Evolutionary conservation across 768 basidiomycete species (phyloP).

Genomic region (Lactarius tabidus): DNA sequence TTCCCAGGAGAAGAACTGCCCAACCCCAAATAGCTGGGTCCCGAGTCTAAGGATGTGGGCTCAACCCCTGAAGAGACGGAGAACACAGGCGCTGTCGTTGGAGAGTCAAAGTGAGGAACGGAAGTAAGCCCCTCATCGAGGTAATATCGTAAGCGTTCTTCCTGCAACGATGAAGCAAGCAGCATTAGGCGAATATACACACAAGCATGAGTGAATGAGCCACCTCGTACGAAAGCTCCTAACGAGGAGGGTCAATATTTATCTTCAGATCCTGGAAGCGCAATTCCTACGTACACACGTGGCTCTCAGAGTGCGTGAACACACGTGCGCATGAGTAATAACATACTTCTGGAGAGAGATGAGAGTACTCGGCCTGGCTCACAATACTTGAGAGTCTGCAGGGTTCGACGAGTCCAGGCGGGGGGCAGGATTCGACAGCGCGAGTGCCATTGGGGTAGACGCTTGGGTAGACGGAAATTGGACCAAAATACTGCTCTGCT

Average conservation of each 20-base stretch:
- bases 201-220: not conserved
- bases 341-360: constrained; percentile 9
- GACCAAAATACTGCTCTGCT: no score
- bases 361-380: not conserved
- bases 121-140: not conserved
- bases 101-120: not conserved
- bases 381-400: not conserved
- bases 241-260: not conserved
- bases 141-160: constrained; percentile 6
- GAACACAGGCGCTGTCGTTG: not conserved
- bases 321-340: not conserved
- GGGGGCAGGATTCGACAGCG: no score
- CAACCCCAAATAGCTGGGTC: no score
- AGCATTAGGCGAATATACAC: no score
- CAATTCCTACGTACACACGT: not conserved
- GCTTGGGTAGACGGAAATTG: no score
- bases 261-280: not conserved
- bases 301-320: not conserved
- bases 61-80: not conserved
- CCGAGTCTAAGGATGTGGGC: no score
- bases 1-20: not conserved
- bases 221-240: not conserved
- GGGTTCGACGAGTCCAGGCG: no score
- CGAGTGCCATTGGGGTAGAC: not conserved
- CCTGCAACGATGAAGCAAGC: not conserved